Percentiles rank a stretch among this genome's conserved stretches.
These are phyloP conservation scores for Lepidium campestre DNA, from an alignment of 441 rosid genomes.

Conservation along the genomic window DNA sequence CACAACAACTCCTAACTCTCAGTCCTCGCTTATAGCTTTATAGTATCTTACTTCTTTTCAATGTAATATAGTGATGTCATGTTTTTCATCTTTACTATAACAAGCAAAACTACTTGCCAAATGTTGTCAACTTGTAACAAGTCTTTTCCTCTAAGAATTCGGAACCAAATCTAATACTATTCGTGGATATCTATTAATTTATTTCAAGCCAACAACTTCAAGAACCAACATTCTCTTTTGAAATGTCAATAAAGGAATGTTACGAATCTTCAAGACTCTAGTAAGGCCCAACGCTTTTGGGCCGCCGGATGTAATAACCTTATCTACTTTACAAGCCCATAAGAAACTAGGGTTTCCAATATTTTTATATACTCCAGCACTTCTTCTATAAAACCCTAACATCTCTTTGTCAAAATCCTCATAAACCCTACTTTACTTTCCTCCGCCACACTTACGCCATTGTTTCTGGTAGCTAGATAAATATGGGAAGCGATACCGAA, in stretches of 20 bases:
- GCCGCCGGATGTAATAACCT: background rate
- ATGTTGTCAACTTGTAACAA: no score
- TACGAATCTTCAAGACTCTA: background rate
- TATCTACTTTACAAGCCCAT: background rate
- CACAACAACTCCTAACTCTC: no score
- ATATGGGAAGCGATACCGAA: slow-evolving; percentile 85
- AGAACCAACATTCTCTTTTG: no score
- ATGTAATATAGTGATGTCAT: no score
- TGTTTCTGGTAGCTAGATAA: background rate
- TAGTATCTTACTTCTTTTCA: no score
- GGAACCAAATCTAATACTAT: no score
- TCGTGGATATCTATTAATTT: no score
- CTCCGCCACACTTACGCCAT: slow-evolving; percentile 8
- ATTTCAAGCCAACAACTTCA: no score
- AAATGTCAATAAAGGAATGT: background rate
- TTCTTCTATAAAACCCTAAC: slow-evolving; percentile 20
- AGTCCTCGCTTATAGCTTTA: no score
- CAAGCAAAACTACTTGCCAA: no score
- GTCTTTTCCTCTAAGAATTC: no score
- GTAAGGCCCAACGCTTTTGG: background rate
- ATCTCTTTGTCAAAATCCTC: background rate
- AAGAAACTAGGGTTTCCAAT: slow-evolving; percentile 1
- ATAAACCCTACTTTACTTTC: slow-evolving; percentile 15
- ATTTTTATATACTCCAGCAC: background rate
- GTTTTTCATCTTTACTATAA: no score